Percentiles rank a stretch among this genome's conserved stretches.
phyloP scores from a whole-genome alignment of 306 rosid genomes.

The Lotus japonicus region DNA sequence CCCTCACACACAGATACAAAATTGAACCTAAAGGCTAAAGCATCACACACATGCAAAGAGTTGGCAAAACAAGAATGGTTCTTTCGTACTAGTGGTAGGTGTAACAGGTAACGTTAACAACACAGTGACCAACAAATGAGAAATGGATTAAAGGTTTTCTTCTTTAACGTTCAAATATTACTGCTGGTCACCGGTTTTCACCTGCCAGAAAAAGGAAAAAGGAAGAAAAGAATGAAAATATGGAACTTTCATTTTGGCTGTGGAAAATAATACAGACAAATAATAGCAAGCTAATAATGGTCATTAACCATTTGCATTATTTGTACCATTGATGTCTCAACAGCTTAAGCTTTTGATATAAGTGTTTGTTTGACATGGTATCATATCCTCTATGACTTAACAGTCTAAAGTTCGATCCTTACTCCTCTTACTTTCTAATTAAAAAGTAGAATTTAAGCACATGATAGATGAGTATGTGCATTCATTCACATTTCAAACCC shows the following conservation, averaged over 20 bases:
- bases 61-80: background rate
- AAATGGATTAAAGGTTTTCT: background rate
- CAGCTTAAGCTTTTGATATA: no score
- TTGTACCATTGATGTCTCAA: no score
- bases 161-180: background rate
- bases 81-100: background rate
- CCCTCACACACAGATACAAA: background rate
- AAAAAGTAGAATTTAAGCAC: no score
- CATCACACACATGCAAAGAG: background rate
- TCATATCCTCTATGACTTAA: no score
- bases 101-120: background rate
- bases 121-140: background rate
- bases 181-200: background rate
- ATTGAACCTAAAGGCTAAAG: background rate
- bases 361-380: no score
- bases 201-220: background rate
- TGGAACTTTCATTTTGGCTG: background rate
- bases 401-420: no score
- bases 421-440: no score
- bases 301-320: no score
- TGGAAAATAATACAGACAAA: no score
- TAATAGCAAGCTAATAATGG: no score
- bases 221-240: background rate
- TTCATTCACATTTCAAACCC: no score
- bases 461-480: no score